phyloP scores from a whole-genome alignment of 495 filamentous ascomycete species.

The Monascus purpureus region DNA sequence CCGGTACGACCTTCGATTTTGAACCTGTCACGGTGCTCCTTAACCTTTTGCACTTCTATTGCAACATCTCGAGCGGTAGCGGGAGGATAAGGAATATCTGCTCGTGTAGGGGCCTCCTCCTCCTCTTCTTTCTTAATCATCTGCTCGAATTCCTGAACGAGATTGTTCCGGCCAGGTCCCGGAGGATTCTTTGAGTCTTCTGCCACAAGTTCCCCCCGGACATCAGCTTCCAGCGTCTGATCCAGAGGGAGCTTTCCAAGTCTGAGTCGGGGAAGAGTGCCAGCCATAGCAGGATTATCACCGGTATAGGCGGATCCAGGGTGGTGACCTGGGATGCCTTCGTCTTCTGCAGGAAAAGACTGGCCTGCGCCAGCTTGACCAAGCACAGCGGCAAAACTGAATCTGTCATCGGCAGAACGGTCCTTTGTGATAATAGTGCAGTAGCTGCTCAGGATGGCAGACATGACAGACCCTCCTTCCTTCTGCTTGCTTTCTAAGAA shows the following conservation, averaged over 20 bases:
- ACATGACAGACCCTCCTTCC: conserved; percentile 62
- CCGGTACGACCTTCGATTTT: conserved; percentile 67
- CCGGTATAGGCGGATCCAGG: conserved; percentile 71
- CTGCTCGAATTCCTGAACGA: conserved; percentile 68
- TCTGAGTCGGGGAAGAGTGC: conserved; percentile 43
- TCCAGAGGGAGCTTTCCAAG: conserved; percentile 77
- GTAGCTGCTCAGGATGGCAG: conserved; percentile 56
- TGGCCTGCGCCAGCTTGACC: conserved; percentile 49
- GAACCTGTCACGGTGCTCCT: conserved; percentile 82
- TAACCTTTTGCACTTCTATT: conserved; percentile 89
- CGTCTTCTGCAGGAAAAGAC: conserved; percentile 61
- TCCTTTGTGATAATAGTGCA: conserved; percentile 61
- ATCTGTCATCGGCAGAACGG: conserved; percentile 60
- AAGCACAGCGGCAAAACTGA: conserved; percentile 70
- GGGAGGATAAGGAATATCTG: conserved; percentile 70
- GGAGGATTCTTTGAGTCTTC: conserved; percentile 63
- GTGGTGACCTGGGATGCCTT: conserved; percentile 86
- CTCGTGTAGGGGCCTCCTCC: conserved; percentile 63
- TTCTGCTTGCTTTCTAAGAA: conserved; percentile 75
- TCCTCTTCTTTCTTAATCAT: conserved; percentile 84
- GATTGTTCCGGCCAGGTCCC: conserved; percentile 41
- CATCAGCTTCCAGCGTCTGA: conserved; percentile 58
- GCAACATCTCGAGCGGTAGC: conserved; percentile 77
- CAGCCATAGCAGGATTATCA: conserved; percentile 40
- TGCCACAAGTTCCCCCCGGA: conserved; percentile 69